Conservation (phyloP, 2,329 filamentous ascomycete genomes). For the Arthroderma sp. region DNA sequence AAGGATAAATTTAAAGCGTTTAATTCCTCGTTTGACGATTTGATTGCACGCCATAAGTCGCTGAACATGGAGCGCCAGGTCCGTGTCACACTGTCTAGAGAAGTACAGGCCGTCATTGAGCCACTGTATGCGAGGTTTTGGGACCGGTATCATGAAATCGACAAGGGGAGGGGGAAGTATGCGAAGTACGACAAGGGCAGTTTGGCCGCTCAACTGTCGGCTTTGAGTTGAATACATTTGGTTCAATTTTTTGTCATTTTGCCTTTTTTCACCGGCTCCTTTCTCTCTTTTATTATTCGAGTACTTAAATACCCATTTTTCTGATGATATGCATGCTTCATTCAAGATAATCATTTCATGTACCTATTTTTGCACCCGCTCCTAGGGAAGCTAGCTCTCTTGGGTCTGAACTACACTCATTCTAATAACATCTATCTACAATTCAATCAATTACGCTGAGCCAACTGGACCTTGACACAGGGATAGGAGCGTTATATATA, state of each 20-base stretch:
- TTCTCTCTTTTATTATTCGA: no score
- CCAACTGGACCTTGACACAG: no score
- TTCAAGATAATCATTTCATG: not conserved
- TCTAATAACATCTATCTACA: no score
- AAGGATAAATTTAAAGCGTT: conserved; percentile 93
- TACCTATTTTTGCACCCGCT: no score
- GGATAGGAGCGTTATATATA: no score
- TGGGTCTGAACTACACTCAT: no score
- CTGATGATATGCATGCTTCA: not conserved
- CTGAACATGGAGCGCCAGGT: conserved; percentile 89
- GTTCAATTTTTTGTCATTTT: not conserved
- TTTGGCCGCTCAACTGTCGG: conserved; percentile 50
- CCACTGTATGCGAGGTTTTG: conserved; percentile 91
- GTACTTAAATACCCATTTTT: no score
- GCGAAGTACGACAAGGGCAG: conserved; percentile 89
- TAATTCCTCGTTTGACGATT: conserved; percentile 79
- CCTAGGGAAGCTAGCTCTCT: no score
- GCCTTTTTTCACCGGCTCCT: not conserved
- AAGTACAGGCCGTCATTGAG: conserved; percentile 84
- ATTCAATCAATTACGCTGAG: no score
- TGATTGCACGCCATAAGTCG: conserved; percentile 67
- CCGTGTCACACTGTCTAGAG: conserved; percentile 60
- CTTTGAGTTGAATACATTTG: conserved; percentile 4
- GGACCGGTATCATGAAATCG: conserved; percentile 93
- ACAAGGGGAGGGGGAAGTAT: conserved; percentile 96